Base-by-base conservation (phyloP, 306 rosid species). In the Quercus agrifolia region DNA sequence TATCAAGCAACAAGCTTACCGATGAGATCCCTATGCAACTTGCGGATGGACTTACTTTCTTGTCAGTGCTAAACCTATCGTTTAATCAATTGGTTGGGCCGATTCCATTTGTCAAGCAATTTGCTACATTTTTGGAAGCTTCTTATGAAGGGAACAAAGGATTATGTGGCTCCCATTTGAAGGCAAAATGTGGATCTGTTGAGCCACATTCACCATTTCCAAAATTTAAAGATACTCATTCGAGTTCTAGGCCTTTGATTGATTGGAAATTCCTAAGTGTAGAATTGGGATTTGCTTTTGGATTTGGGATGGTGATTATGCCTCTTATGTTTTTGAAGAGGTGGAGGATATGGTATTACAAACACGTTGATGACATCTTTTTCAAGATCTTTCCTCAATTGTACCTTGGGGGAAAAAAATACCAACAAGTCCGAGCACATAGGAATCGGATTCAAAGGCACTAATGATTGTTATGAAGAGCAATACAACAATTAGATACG, bases 11-110 rank as follows among this genome's bases (percentile, higher is more conserved):
- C 70, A 4, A 27, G 4, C 41, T 79, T 31, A 38, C 0, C 0
- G 73, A 73, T 3, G 8, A 15, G 18, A 83, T 83, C 52, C 84
- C 81, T 55, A 2, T 7, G 1, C 9, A 61, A 6, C 77, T 79
- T 25, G 59, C 69, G 12, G 75, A 4, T 58, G 64, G 0, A 0
- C 82, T 87, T 1, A 74, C 0, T 17, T 87, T 87, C 83, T 82
- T 87, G 0, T 74, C 85, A 2, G 15, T 66, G 14, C n/a, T 87
- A 30, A 3, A 87, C 79, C 74, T 87, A 66, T 85, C 88, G 0
- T 0, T 33, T 20, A 87, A 85, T 44, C 74, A 30, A 7, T 35
- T 87, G 73, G 77, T 12, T 0, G 91, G 91, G 2, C 6, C 0
- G 6, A 82, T 85, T 2, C 88, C 91, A 2, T 0, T 0, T 0